A percentile compares a stretch with the other conserved stretches of the same genome.
Conservation (phyloP, 2,329 filamentous ascomycete species). For the Colletotrichum neosansevieriae region DNA sequence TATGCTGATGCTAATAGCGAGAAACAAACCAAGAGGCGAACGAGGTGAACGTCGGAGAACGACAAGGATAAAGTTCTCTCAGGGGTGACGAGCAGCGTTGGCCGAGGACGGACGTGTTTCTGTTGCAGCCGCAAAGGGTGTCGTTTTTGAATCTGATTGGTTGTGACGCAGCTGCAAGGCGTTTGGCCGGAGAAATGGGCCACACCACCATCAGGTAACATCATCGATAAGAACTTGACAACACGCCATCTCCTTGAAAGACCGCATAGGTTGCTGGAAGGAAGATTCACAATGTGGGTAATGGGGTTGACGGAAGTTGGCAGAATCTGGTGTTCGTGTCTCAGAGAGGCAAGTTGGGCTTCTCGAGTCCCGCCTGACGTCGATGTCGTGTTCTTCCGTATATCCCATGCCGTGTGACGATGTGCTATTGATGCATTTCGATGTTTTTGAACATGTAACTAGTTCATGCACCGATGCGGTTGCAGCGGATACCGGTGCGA, state of each 20-base stretch:
- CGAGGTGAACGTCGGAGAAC: conserved; percentile 2
- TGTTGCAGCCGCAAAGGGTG: conserved; percentile 47
- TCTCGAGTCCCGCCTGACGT: not conserved
- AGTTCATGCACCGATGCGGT: not conserved
- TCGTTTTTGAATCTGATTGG: conserved; percentile 46
- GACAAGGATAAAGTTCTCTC: conserved; percentile 34
- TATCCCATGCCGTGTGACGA: conserved; percentile 27
- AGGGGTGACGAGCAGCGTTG: conserved; percentile 30
- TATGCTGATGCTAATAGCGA: not conserved
- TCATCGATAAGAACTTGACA: conserved; percentile 24
- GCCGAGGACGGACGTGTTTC: conserved; percentile 46
- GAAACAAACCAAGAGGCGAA: not conserved
- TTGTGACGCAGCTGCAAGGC: conserved; percentile 42
- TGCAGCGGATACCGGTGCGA: not conserved
- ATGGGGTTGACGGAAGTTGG: conserved; percentile 18
- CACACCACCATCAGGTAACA: conserved; percentile 26
- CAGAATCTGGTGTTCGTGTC: conserved; percentile 35
- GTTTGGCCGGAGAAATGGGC: conserved; percentile 42
- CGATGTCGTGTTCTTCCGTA: conserved; percentile 6
- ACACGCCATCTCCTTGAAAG: not conserved
- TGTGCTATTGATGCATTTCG: not conserved
- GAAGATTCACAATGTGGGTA: not conserved
- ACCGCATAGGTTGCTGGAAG: not conserved
- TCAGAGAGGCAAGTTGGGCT: not conserved
- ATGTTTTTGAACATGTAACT: not conserved